A percentile compares a stretch with the other conserved stretches of the same genome.
Evolutionary conservation across 23 red algal species (phyloP).

Genomic region (Cyanidium caldarium): DNA sequence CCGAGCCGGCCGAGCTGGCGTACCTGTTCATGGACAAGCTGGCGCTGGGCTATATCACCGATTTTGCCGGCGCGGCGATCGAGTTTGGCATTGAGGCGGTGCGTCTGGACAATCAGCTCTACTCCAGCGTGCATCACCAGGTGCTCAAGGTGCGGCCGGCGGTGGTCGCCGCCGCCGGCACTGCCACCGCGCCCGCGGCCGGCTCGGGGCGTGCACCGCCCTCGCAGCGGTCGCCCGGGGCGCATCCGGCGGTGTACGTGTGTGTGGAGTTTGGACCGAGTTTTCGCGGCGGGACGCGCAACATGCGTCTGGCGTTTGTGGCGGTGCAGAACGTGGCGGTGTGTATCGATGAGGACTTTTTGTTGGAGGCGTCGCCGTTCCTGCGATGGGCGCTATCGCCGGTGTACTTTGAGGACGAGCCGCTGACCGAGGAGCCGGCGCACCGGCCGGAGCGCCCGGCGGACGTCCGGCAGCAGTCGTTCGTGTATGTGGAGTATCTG

Average conservation of each 20-base stretch:
- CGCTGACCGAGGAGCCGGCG: background rate
- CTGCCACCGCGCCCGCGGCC: background rate
- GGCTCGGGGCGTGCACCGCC: background rate
- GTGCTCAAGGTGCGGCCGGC: background rate
- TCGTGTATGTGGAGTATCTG: slow-evolving; percentile 3
- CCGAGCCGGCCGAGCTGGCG: slow-evolving; percentile 36
- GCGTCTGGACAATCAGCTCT: slow-evolving; percentile 78
- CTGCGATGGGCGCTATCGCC: background rate
- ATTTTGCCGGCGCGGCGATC: background rate
- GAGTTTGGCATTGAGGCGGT: slow-evolving; percentile 27
- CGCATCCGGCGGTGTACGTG: background rate
- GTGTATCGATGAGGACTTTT: slow-evolving; percentile 5
- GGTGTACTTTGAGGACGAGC: background rate
- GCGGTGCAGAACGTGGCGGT: background rate
- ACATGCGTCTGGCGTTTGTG: background rate
- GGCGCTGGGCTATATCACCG: slow-evolving; percentile 25
- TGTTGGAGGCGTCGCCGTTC: background rate
- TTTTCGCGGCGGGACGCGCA: background rate
- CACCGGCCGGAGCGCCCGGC: no score
- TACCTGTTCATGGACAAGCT: slow-evolving; percentile 27
- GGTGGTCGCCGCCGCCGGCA: background rate
- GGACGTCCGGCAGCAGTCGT: background rate
- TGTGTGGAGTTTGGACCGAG: background rate
- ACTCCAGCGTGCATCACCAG: background rate
- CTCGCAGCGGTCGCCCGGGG: background rate